phyloP scores from a whole-genome alignment of 2,329 filamentous ascomycete species.

The Colletotrichum sp. region DNA sequence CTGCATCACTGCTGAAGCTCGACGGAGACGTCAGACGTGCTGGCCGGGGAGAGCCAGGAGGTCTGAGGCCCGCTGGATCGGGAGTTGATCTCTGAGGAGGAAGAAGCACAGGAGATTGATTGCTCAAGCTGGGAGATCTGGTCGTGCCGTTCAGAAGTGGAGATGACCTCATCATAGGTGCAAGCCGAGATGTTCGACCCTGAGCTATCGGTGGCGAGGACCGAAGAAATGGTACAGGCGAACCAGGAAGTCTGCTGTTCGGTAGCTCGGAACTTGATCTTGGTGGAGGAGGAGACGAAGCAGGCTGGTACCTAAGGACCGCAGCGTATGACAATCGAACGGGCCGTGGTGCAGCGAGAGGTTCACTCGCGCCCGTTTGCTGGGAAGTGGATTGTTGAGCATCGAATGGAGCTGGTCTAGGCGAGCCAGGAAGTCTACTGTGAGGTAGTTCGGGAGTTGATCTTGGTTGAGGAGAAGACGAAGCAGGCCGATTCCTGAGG shows the following conservation, averaged over 20 bases:
- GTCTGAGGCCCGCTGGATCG: neutral
- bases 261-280: neutral
- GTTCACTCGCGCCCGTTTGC: neutral
- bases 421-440: neutral
- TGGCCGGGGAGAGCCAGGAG: neutral
- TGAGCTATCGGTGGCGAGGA: neutral
- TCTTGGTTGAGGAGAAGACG: neutral
- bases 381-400: neutral
- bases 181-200: neutral
- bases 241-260: neutral
- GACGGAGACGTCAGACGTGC: neutral
- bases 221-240: neutral
- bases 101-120: neutral
- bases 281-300: neutral
- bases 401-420: neutral
- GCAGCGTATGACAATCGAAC: neutral
- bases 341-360: neutral
- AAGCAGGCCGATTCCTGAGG: neutral
- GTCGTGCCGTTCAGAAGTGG: neutral
- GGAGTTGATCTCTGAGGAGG: neutral
- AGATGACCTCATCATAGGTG: neutral
- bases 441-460: neutral
- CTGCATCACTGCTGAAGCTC: neutral
- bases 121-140: neutral
- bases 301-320: neutral